Base-by-base conservation (phyloP, 139 green algal genomes). In the Closterium sp. region DNA sequence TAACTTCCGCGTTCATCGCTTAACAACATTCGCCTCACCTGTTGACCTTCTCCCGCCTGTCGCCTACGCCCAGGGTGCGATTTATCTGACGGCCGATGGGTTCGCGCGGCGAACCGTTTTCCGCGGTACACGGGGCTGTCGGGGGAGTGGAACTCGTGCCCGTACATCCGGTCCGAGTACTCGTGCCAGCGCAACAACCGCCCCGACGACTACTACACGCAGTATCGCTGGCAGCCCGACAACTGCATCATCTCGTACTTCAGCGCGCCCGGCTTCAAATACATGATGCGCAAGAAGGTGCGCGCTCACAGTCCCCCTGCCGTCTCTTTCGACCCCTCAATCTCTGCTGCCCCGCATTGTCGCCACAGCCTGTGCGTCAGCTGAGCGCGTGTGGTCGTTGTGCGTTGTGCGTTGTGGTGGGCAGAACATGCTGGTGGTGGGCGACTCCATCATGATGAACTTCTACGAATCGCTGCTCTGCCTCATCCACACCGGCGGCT, bases 361-460 rank as follows among this genome's bases (percentile, higher is more conserved):
- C 10, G 81, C 19, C n/a, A 31, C 2, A 31, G 4, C 30, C 21
- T 85, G 3, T 0, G 30, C 2, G 2, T 85, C 31, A 4, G 19
- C 81, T 85, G n/a, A 34, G 19, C 7, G 3, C 3, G 81, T 85
- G 81, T 34, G 28, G 81, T 85, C 64, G 12, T 83, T 87, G n/a
- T 33, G 30, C 84, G 84, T 33, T 34, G 84, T 87, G 84, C 84
- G 30, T 12, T 16, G 30, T 34, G 30, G 2, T 88, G 33, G 33
- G n/a, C 88, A 91, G 88, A 69, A 87, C 23, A 69, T 91, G 33
- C 43, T 36, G 33, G 25, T 91, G 25, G 38, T 91, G 31, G 88
- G 88, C 34, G 88, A 91, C 31, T 91, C 88, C 2, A 30, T 91
- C 30, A 91, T 91, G 88, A 55, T 25, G 21, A 91, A 91, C 88